These are phyloP conservation scores for Solanum peruvianum DNA, from an alignment of 257 asterid genomes.

Conservation along the genomic window DNA sequence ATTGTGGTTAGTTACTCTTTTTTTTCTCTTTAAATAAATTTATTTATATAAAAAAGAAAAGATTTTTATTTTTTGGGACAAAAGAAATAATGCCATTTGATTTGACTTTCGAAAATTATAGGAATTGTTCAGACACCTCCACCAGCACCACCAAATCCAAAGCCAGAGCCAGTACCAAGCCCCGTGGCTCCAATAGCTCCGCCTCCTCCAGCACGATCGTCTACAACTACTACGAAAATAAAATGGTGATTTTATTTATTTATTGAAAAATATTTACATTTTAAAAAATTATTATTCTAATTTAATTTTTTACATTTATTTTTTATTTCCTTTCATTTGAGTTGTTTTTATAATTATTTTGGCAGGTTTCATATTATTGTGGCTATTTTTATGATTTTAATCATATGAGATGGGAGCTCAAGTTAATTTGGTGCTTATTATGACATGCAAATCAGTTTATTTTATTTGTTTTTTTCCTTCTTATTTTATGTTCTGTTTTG, in stretches of 20 bases:
- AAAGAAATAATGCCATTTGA: background rate
- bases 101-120: background rate
- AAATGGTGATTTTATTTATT: background rate
- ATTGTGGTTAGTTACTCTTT: slow-evolving; percentile 33
- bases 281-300: background rate
- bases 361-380: background rate
- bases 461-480: background rate
- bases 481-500: background rate
- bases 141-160: slow-evolving; percentile 1
- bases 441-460: background rate
- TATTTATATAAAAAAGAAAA: background rate
- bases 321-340: background rate
- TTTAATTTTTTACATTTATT: background rate
- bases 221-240: background rate
- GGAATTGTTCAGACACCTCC: slow-evolving; percentile 30
- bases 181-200: slow-evolving; percentile 1
- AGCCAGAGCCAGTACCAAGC: slow-evolving; percentile 7
- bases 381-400: background rate
- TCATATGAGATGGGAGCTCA: background rate
- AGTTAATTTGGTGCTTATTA: background rate
- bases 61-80: no score
- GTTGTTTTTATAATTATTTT: background rate
- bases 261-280: background rate
- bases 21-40: background rate
- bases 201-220: background rate